These are phyloP conservation scores for Tolypocladium nubicola DNA, from an alignment of 2,329 filamentous ascomycete species.

Conservation along the genomic window DNA sequence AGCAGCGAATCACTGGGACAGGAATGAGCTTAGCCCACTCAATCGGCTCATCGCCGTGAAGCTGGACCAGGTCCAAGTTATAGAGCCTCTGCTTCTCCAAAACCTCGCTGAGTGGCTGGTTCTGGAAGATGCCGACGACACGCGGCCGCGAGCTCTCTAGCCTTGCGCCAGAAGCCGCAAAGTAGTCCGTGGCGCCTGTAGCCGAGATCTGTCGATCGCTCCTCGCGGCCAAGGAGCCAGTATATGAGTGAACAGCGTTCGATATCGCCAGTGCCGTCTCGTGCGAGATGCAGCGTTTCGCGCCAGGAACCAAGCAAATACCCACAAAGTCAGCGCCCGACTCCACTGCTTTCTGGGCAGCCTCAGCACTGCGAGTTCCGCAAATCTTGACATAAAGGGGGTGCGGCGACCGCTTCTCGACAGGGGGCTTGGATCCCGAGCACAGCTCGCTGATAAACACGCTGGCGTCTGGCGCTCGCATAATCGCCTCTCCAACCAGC, in stretches of 20 bases:
- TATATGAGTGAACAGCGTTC: constrained; percentile 62
- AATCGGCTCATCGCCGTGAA: constrained; percentile 84
- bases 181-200: constrained; percentile 54
- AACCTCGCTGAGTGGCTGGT: constrained; percentile 77
- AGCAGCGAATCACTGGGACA: constrained; percentile 81
- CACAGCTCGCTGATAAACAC: constrained; percentile 79
- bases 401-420: constrained; percentile 23
- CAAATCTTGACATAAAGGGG: constrained; percentile 83
- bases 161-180: constrained; percentile 40
- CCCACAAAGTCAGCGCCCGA: constrained; percentile 87
- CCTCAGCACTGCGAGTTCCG: constrained; percentile 75
- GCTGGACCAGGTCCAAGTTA: constrained; percentile 77
- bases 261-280: constrained; percentile 77
- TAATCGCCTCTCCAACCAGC: constrained; percentile 88
- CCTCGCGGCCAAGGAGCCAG: constrained; percentile 25
- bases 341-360: constrained; percentile 68
- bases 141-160: constrained; percentile 52
- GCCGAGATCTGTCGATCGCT: constrained; percentile 15
- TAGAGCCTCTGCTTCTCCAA: constrained; percentile 68
- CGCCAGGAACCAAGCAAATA: constrained; percentile 78
- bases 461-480: constrained; percentile 77
- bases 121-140: constrained; percentile 87
- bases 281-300: constrained; percentile 68
- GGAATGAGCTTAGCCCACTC: constrained; percentile 89
- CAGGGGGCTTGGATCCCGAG: constrained; percentile 36